phyloP scores from a whole-genome alignment of 148 eudicot species.

The Chenopodium album region DNA sequence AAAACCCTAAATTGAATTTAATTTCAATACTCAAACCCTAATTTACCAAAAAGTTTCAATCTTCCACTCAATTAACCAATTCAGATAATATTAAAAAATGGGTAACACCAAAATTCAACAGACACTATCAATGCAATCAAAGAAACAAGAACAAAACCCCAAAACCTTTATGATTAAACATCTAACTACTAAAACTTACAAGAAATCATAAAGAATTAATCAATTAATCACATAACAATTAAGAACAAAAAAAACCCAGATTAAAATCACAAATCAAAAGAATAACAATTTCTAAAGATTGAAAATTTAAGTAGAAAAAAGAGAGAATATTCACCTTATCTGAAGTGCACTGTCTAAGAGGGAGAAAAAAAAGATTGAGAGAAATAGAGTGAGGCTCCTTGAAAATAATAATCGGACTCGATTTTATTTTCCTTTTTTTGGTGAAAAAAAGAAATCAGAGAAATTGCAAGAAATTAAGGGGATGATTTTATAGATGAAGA shows the following conservation, averaged over 20 bases:
- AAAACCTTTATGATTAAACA: not conserved
- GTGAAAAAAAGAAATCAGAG: not conserved
- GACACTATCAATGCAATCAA: not conserved
- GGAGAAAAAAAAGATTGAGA: slow-evolving; percentile 2
- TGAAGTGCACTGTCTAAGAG: slow-evolving; percentile 20
- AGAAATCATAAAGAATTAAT: slow-evolving; percentile 4
- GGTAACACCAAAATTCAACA: not conserved
- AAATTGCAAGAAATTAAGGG: not conserved
- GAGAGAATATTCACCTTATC: slow-evolving; percentile 18
- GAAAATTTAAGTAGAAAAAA: not conserved
- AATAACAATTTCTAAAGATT: not conserved
- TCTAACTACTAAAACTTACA: slow-evolving; percentile 6
- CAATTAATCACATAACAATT: not conserved
- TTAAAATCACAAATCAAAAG: slow-evolving; percentile 6
- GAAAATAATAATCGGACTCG: not conserved
- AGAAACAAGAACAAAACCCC: not conserved
- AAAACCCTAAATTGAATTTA: no score
- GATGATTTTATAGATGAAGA: not conserved
- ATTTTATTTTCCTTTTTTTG: not conserved
- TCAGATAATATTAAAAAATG: not conserved
- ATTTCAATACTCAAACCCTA: slow-evolving; percentile 19
- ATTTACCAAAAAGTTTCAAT: slow-evolving; percentile 8
- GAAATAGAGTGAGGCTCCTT: slow-evolving; percentile 3
- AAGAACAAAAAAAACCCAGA: slow-evolving; percentile 17
- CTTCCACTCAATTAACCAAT: slow-evolving; percentile 8